Evolutionary conservation across 2,329 filamentous ascomycete species (phyloP), one percentile per base, ranked within the genome.

Genomic region (Myriosclerotinia duriaeana): DNA sequence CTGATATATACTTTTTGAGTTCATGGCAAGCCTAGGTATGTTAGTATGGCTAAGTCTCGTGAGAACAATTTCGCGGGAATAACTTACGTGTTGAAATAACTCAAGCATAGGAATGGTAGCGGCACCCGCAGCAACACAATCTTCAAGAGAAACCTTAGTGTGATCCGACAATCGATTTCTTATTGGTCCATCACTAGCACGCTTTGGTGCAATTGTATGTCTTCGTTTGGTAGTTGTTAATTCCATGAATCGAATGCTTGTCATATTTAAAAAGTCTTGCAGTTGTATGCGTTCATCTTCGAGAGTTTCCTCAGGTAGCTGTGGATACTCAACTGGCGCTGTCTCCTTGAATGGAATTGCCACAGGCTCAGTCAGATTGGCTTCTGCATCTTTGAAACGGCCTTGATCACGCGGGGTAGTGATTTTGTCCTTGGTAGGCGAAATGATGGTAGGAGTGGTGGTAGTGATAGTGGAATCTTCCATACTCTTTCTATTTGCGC

Each of bases 231-330:
- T 97, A 0, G 94, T 97, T n/a, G 90, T 97, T 60, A 99, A 83
- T 76, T 99, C 95, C 91, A 99, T 97, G 79, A 99, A 99, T 64
- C 93, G 91, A 74, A 99, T 97, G 67, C 92, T 96, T 2, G 94
- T 97, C 87, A 97, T 88, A 69, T 96, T 92, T 54, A 99, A 80
- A 78, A 99, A 99, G 64, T 97, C 91, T 72, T 97, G 92, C 3
- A 99, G 82, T 55, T 93, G 90, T 64, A 97, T 93, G 30, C 83
- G 84, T 36, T 88, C 85, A 26, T 84, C 82, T 15, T 74, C 74
- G 38, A 72, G 67, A 30, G 76, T 76, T 34, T 76, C 72, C 54
- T 76, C 75, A 17, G 71, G 68, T 15, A 81, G 77, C 26, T 81
- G 82, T n/a, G 86, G 83, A 7, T 79, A 77, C 61, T 81, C 78